phyloP scores from a whole-genome alignment of 495 filamentous ascomycete species.

The Tuber borchii region DNA sequence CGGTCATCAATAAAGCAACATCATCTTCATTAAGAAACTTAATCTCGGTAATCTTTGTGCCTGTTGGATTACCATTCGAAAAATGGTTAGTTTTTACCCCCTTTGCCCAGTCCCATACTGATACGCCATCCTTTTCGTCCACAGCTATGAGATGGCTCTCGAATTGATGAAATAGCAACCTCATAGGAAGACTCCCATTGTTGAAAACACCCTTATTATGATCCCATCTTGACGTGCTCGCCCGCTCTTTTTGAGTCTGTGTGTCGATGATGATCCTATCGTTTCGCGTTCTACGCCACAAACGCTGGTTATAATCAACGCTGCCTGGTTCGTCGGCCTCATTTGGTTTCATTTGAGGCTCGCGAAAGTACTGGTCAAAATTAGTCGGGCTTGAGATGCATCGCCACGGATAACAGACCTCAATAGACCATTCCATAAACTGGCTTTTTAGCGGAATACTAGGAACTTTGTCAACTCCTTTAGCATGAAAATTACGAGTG shows the following conservation, averaged over 20 bases:
- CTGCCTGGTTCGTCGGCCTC: conserved; percentile 95
- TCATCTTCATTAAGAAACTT: conserved; percentile 98
- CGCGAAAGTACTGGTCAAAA: conserved; percentile 73
- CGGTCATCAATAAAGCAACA: conserved; percentile 86
- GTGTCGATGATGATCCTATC: conserved; percentile 85
- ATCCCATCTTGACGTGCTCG: conserved; percentile 78
- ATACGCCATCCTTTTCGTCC: conserved; percentile 81
- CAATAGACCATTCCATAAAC: conserved; percentile 91
- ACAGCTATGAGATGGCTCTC: conserved; percentile 92
- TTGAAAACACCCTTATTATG: conserved; percentile 68
- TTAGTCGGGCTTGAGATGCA: conserved; percentile 10
- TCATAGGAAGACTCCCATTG: conserved; percentile 77
- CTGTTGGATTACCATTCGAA: conserved; percentile 84
- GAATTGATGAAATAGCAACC: conserved; percentile 95
- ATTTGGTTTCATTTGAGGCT: conserved; percentile 95
- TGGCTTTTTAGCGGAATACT: conserved; percentile 68
- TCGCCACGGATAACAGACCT: conserved; percentile 49
- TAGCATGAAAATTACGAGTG: conserved; percentile 63
- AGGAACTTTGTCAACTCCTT: conserved; percentile 52
- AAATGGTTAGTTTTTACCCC: conserved; percentile 70
- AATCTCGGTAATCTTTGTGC: conserved; percentile 87
- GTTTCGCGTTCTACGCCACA: conserved; percentile 90
- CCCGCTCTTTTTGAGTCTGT: conserved; percentile 82
- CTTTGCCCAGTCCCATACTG: conserved; percentile 88
- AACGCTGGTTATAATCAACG: conserved; percentile 88